Base-by-base conservation (phyloP, 1,284 basidiomycete species). In the Kwoniella shivajii region DNA sequence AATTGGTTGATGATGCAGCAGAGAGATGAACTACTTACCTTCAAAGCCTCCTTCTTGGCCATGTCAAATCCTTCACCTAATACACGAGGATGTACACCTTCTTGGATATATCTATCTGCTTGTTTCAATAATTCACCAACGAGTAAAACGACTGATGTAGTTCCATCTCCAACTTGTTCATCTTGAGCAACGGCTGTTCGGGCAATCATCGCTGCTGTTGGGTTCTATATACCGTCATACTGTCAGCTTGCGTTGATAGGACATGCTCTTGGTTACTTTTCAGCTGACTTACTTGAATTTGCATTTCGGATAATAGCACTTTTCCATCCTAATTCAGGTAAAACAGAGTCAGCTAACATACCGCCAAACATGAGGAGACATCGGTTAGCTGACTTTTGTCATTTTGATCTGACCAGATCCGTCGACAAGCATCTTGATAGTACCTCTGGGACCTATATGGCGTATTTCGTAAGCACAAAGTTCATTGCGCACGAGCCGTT, bases 361-460 rank as follows among this genome's bases (percentile, higher is more conserved):
- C n/a, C n/a, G n/a, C n/a, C n/a, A n/a, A n/a, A n/a, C n/a, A n/a
- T n/a, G n/a, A n/a, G n/a, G n/a, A n/a, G n/a, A n/a, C n/a, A n/a
- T n/a, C n/a, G n/a, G n/a, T n/a, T 14, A 36, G 49, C 76, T 51
- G 51, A 80, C 81, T 82, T 99, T 99, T 68, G 96, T 99, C 91
- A 99, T 96, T 84, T 98, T 99, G 79, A 99, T 94, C 82, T 96
- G 92, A 14, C 96, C 96, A n/a, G 94, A 84, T 58, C 96, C 96
- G 79, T 99, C 96, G 45, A 99, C 96, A 44, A 99, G 87, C 94
- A 99, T 97, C 83, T 99, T 99, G 67, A 98, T 85, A 3, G 95
- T 98, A 60, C 94, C 93, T 78, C 92, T 82, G 18, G 93, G 93
- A 44, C 93, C 92, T 95, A 61, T 50, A 65, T n/a, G n/a, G n/a